Conservation (phyloP, 78 protist species). For the Monosiga brevicollis region DNA sequence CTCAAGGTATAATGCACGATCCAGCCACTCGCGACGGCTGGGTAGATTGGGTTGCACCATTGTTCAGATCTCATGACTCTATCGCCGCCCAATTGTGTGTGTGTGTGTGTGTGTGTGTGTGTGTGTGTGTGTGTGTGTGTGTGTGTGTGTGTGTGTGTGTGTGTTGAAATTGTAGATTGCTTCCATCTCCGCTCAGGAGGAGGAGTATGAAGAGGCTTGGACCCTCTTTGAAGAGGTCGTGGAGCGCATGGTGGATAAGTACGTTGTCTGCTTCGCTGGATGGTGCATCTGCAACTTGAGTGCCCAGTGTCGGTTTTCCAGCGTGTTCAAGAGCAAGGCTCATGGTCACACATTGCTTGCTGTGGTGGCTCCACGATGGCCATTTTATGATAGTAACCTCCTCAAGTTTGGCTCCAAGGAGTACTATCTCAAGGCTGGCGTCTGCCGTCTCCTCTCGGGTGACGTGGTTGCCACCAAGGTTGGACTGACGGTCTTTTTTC, state of each 20-base stretch:
- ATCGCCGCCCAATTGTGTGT: background rate
- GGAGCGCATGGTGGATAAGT: background rate
- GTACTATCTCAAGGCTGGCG: background rate
- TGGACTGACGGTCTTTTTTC: no score
- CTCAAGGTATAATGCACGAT: no score
- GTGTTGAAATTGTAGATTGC: background rate
- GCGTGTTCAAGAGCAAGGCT: background rate
- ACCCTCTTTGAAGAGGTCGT: background rate
- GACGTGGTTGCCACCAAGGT: background rate
- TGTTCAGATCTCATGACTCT: background rate
- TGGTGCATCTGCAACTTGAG: background rate
- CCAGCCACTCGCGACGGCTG: no score
- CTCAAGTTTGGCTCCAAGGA: background rate
- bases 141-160: conserved; percentile 2
- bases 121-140: background rate
- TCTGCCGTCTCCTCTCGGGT: background rate
- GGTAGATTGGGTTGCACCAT: no score
- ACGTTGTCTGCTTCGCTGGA: background rate
- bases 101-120: background rate
- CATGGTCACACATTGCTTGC: background rate
- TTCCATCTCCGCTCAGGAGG: background rate
- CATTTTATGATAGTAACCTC: no score
- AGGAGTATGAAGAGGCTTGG: background rate
- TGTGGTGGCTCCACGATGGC: no score
- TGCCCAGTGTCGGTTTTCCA: background rate